Evolutionary conservation across 2,329 filamentous ascomycete genomes (phyloP).

Genomic region (Sporothrix euskadiensis): DNA sequence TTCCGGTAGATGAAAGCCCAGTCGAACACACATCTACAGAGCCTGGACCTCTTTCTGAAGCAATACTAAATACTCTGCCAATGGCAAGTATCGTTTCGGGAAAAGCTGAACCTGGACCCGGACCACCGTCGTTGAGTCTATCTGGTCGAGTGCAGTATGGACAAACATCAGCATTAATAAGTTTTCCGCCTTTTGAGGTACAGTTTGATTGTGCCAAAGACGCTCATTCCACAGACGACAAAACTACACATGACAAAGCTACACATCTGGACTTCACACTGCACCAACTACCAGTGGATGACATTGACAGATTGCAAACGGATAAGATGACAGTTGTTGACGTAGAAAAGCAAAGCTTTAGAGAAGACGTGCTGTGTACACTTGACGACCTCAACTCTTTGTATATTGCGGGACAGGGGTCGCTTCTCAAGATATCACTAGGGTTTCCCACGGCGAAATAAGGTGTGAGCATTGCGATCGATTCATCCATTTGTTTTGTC

Average conservation of each 20-base stretch:
- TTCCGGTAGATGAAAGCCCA: neutral
- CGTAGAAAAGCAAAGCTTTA: neutral
- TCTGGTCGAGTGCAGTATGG: neutral
- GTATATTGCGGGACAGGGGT: neutral
- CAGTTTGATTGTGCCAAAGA: slow-evolving; percentile 1
- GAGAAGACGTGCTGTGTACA: neutral
- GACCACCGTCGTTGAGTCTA: neutral
- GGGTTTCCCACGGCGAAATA: neutral
- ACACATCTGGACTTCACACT: neutral
- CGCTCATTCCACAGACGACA: neutral
- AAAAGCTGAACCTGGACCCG: neutral
- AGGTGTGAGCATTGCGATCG: neutral
- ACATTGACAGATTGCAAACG: neutral
- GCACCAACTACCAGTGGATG: neutral
- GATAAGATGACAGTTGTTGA: neutral
- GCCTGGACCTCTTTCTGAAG: neutral
- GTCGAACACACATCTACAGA: neutral
- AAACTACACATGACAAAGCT: neutral
- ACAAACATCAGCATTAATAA: neutral
- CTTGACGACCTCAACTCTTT: neutral
- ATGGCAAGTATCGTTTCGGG: neutral
- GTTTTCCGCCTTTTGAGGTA: neutral
- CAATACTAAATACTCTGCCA: neutral
- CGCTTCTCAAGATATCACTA: neutral
- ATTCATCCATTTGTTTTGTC: neutral